Conservation (phyloP, 345 rosid genomes). For the Bruguiera gymnorhiza region DNA sequence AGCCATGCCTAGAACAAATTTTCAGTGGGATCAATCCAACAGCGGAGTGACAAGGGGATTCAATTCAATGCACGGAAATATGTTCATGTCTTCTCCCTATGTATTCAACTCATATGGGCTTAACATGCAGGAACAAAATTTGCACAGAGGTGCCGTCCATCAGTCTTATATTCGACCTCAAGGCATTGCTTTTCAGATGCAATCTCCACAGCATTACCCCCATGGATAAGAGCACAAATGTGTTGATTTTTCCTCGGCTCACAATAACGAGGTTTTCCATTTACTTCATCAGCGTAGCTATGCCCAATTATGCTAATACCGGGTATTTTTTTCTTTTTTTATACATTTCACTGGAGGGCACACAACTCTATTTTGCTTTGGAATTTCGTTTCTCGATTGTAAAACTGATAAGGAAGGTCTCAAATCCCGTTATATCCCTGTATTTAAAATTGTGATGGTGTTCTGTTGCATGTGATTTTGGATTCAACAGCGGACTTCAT, state of each 20-base stretch:
- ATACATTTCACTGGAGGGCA: not conserved
- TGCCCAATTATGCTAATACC: slow-evolving; percentile 1
- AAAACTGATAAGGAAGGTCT: slow-evolving; percentile 24
- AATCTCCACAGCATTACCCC: slow-evolving; percentile 37
- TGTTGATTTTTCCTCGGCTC: slow-evolving; percentile 8
- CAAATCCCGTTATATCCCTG: slow-evolving; percentile 22
- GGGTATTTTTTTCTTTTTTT: not conserved
- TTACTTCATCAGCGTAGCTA: slow-evolving; percentile 28
- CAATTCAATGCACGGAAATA: slow-evolving; percentile 32
- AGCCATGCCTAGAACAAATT: slow-evolving; percentile 36
- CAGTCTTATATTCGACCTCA: slow-evolving; percentile 41
- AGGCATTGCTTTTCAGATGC: slow-evolving; percentile 45
- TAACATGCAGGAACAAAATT: slow-evolving; percentile 39
- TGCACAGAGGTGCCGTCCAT: slow-evolving; percentile 25
- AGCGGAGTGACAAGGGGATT: slow-evolving; percentile 37
- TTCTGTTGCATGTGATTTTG: not conserved
- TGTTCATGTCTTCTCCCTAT: slow-evolving; percentile 39
- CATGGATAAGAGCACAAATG: slow-evolving; percentile 35
- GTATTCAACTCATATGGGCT: slow-evolving; percentile 38
- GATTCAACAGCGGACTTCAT: not conserved
- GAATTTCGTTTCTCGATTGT: slow-evolving; percentile 20
- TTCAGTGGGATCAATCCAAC: slow-evolving; percentile 50
- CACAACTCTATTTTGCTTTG: slow-evolving; percentile 21
- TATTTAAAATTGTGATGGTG: slow-evolving; percentile 9
- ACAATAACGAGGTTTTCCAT: not conserved